Conservation (phyloP, 139 green algal species). For the Tetratostichococcus sp. region DNA sequence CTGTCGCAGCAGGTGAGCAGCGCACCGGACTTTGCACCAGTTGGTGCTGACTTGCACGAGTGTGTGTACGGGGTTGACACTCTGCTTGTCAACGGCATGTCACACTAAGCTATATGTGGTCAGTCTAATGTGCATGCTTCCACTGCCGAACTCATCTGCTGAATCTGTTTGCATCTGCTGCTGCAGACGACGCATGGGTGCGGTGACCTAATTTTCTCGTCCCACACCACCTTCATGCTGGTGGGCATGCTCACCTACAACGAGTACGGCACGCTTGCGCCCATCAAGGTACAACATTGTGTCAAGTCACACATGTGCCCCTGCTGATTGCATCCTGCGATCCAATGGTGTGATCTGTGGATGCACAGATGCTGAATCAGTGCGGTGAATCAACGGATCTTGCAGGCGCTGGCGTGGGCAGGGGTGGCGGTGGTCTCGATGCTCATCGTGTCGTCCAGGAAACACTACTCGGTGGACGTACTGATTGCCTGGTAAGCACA, state of each 20-base stretch:
- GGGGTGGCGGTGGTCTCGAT: slow-evolving; percentile 50
- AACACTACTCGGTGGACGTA: slow-evolving; percentile 88
- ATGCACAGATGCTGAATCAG: too few relatives aligned
- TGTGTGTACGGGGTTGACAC: too few relatives aligned
- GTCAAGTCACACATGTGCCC: too few relatives aligned
- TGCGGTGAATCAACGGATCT: too few relatives aligned
- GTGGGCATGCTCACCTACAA: slow-evolving; percentile 72
- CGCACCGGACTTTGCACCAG: too few relatives aligned
- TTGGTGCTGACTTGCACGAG: too few relatives aligned
- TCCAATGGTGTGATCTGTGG: too few relatives aligned
- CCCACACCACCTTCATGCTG: slow-evolving; percentile 78
- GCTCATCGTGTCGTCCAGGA: slow-evolving; percentile 84
- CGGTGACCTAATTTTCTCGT: slow-evolving; percentile 91
- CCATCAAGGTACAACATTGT: slow-evolving; percentile 32
- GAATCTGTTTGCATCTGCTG: background rate
- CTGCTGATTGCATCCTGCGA: background rate
- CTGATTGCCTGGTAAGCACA: slow-evolving; percentile 61
- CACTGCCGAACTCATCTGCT: background rate
- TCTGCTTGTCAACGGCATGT: too few relatives aligned
- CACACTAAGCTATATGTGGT: background rate
- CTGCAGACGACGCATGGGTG: slow-evolving; percentile 64
- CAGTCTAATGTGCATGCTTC: background rate
- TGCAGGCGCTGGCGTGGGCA: slow-evolving; percentile 48
- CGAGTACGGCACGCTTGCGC: slow-evolving; percentile 59
- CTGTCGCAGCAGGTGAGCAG: slow-evolving; percentile 38